phyloP scores from a whole-genome alignment of 306 rosid species.

The Quercus aquifolioides region DNA sequence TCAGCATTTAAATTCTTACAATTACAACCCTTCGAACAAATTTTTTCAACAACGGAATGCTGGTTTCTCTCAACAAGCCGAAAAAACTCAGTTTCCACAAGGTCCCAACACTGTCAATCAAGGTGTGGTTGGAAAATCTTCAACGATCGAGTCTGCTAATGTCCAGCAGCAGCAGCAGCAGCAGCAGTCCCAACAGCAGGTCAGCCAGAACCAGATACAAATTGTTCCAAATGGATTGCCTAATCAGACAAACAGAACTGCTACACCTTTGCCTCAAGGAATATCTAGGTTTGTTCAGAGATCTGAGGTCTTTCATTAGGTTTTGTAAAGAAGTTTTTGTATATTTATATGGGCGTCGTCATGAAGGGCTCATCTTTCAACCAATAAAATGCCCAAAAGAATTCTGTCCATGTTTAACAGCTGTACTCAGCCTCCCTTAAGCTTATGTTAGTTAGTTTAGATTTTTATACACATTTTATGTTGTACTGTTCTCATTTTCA shows the following conservation, averaged over 20 bases:
- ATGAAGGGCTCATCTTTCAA: constrained; percentile 26
- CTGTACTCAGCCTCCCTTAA: constrained; percentile 34
- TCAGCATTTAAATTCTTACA: constrained; percentile 85
- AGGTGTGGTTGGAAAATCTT: constrained; percentile 60
- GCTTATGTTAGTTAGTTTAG: constrained; percentile 18
- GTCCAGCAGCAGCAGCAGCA: constrained; percentile 73
- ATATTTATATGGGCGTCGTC: constrained; percentile 36
- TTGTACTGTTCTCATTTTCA: constrained; percentile 25
- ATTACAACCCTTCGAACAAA: constrained; percentile 58
- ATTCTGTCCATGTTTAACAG: constrained; percentile 16
- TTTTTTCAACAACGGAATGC: constrained; percentile 70
- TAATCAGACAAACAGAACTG: constrained; percentile 65
- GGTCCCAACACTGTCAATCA: constrained; percentile 53
- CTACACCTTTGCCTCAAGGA: constrained; percentile 91
- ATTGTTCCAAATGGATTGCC: constrained; percentile 63
- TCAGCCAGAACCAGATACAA: constrained; percentile 58
- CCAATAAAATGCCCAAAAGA: constrained; percentile 25
- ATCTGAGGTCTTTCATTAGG: constrained; percentile 62
- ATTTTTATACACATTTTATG: constrained; percentile 22
- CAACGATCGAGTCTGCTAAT: constrained; percentile 72
- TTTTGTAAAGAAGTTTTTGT: constrained; percentile 35
- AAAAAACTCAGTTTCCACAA: constrained; percentile 69
- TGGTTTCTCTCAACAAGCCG: constrained; percentile 63
- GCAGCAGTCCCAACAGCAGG: constrained; percentile 72
- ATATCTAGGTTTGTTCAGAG: constrained; percentile 97